Evolutionary conservation across 1,139 yeast genomes (phyloP).

Genomic region (Debaryomycetaceae sp.): DNA sequence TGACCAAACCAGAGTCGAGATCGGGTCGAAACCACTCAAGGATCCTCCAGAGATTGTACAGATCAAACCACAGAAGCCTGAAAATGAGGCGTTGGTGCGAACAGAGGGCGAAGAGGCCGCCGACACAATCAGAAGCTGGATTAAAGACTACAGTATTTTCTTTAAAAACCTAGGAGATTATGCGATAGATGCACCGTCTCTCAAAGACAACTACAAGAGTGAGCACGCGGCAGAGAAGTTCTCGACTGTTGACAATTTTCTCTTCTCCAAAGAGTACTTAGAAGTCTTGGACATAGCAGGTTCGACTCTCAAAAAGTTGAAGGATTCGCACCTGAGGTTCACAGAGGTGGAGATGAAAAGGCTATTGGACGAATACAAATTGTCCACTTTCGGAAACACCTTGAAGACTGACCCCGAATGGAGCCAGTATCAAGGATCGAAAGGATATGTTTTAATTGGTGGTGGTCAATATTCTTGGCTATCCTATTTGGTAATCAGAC

Average conservation of each 20-base stretch:
- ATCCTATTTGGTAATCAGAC: slow-evolving; percentile 41
- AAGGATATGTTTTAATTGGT: slow-evolving; percentile 44
- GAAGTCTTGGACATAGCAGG: slow-evolving; percentile 40
- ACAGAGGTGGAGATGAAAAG: slow-evolving; percentile 28
- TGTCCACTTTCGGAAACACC: slow-evolving; percentile 40
- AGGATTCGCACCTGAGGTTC: slow-evolving; percentile 30
- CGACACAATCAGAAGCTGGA: slow-evolving; percentile 5
- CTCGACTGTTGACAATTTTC: slow-evolving; percentile 20
- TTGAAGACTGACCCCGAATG: slow-evolving; percentile 34
- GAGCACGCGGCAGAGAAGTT: slow-evolving; percentile 33
- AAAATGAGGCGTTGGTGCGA: not conserved
- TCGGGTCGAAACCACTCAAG: not conserved
- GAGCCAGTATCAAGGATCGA: slow-evolving; percentile 30
- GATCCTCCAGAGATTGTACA: slow-evolving; percentile 2
- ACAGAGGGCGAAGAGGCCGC: slow-evolving; percentile 1
- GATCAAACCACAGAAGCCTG: slow-evolving; percentile 1
- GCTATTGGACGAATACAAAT: slow-evolving; percentile 25
- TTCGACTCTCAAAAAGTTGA: slow-evolving; percentile 26
- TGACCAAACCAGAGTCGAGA: not conserved
- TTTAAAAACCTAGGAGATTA: slow-evolving; percentile 30
- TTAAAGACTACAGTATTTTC: slow-evolving; percentile 31
- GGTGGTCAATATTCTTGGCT: slow-evolving; percentile 47
- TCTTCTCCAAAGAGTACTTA: slow-evolving; percentile 37
- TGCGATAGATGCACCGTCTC: slow-evolving; percentile 25
- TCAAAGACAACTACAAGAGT: slow-evolving; percentile 33